A percentile compares a stretch with the other conserved stretches of the same genome.
Conservation (phyloP, 148 eudicot genomes). For the Spergularia marina region DNA sequence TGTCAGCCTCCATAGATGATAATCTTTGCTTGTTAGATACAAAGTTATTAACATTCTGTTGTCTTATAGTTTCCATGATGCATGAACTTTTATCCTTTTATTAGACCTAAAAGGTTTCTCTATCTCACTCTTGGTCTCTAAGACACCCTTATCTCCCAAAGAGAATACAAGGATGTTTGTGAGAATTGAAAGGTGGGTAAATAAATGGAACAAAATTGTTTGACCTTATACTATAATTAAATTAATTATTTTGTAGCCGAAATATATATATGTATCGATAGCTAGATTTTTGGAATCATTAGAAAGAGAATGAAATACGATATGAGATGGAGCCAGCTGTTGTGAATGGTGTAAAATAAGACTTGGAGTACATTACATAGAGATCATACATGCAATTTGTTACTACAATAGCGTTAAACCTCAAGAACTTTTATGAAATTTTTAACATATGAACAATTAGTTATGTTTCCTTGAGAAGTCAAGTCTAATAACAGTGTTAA, state of each 20-base stretch:
- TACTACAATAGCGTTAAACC: no score
- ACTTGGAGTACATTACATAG: background rate
- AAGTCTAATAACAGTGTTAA: no score
- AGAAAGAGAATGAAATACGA: background rate
- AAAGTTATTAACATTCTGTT: background rate
- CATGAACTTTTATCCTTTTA: background rate
- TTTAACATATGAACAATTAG: no score
- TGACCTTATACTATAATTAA: no score
- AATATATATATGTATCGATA: background rate
- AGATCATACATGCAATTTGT: no score
- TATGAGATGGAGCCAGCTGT: background rate
- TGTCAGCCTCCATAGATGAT: background rate
- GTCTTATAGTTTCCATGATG: constrained; percentile 2
- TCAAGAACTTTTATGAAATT: no score
- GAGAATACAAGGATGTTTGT: constrained; percentile 12
- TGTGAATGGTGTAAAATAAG: constrained; percentile 17
- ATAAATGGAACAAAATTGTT: background rate
- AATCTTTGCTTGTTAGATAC: background rate
- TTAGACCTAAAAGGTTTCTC: background rate
- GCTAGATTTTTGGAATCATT: background rate
- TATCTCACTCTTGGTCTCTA: background rate
- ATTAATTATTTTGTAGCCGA: no score
- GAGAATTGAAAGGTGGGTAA: constrained; percentile 4
- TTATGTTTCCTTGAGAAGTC: no score
- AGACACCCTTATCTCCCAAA: constrained; percentile 14